phyloP scores from a whole-genome alignment of 2,329 filamentous ascomycete species.

The Ilyonectria sp. region DNA sequence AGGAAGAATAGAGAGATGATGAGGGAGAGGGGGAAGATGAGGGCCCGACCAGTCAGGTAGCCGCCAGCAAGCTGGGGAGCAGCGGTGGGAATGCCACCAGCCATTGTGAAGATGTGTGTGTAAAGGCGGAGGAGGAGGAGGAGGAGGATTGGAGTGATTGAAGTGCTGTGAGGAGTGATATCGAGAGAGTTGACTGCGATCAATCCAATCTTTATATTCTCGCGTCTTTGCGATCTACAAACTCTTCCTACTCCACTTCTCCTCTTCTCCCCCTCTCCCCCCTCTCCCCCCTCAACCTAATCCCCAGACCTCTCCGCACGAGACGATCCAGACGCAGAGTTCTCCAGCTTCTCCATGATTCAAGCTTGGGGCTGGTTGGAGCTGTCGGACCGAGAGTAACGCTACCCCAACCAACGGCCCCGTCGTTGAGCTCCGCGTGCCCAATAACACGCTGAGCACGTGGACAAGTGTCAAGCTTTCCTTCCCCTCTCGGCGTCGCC shows the following conservation, averaged over 20 bases:
- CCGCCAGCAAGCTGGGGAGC: conserved; percentile 43
- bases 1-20: conserved; percentile 64
- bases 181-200: background rate
- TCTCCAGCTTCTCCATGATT: conserved; percentile 10
- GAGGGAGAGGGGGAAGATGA: conserved; percentile 74
- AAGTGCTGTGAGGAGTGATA: conserved; percentile 5
- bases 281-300: background rate
- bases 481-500: background rate
- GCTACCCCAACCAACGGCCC: background rate
- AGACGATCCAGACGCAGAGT: background rate
- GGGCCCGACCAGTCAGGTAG: conserved; percentile 44
- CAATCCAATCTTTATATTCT: conserved; percentile 20
- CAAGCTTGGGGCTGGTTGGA: background rate
- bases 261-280: background rate
- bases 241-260: background rate
- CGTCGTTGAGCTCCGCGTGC: background rate
- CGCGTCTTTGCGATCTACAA: background rate
- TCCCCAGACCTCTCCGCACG: conserved; percentile 13
- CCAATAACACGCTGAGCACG: background rate
- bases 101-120: conserved; percentile 33
- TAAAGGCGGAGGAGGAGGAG: conserved; percentile 3
- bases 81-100: conserved; percentile 42
- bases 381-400: conserved; percentile 10
- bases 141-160: conserved; percentile 3
- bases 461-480: background rate